phyloP scores from a whole-genome alignment of 1,284 basidiomycete genomes.

The Malassezia globosa region DNA sequence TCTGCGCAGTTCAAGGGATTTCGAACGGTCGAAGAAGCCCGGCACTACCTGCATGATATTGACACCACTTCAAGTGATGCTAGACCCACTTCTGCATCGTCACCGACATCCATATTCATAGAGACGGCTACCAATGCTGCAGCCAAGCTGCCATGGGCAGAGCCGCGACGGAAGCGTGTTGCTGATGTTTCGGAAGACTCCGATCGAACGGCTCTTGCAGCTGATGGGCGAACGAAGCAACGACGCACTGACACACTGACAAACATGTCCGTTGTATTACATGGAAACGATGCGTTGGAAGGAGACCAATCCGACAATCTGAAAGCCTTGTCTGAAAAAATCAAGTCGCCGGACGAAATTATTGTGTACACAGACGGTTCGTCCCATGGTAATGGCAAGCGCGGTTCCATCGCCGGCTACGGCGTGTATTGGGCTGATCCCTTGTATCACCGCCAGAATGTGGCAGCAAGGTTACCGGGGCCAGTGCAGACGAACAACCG shows the following conservation, averaged over 20 bases:
- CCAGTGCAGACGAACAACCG: conserved; percentile 69
- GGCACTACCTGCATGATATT: conserved; percentile 16
- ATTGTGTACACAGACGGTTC: conserved; percentile 68
- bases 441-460: conserved; percentile 52
- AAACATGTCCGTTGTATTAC: no score
- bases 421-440: conserved; percentile 34
- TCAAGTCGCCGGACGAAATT: not conserved
- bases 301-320: not conserved
- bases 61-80: no score
- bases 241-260: no score
- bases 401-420: conserved; percentile 31
- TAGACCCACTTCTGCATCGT: no score
- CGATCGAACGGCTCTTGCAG: no score
- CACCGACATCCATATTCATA: no score
- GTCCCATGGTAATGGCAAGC: conserved; percentile 62
- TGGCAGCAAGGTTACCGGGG: conserved; percentile 67
- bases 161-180: no score
- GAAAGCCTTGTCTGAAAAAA: not conserved
- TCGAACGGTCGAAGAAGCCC: conserved; percentile 52
- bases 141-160: no score
- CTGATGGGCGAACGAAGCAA: no score
- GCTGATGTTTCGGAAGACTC: no score
- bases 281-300: no score
- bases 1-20: conserved; percentile 61
- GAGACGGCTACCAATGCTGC: no score